Evolutionary conservation across 225 moss, liverwort and hornwort genomes (phyloP).

Genomic region (Sphagnum contortum): DNA sequence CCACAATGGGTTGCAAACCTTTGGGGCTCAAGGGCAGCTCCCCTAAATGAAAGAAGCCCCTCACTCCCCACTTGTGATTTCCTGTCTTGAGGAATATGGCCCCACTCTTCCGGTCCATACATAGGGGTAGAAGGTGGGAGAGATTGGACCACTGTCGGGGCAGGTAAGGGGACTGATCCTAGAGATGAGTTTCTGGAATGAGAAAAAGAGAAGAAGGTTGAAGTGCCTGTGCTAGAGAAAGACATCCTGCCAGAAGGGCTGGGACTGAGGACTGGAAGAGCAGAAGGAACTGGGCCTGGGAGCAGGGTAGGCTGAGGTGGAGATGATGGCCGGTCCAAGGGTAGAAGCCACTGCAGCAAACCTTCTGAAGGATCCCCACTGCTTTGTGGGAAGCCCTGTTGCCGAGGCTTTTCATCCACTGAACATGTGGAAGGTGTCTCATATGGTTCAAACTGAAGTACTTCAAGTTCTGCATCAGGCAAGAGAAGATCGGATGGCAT

Average conservation of each 20-base stretch:
- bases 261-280: slow-evolving; percentile 45
- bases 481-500: slow-evolving; percentile 64
- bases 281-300: slow-evolving; percentile 5
- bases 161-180: slow-evolving; percentile 42
- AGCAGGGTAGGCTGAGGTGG: slow-evolving; percentile 48
- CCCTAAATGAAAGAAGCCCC: slow-evolving; percentile 94
- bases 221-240: slow-evolving; percentile 53
- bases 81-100: slow-evolving; percentile 62
- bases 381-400: slow-evolving; percentile 18
- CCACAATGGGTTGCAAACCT: slow-evolving; percentile 86
- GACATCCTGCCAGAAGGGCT: slow-evolving; percentile 68
- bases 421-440: slow-evolving; percentile 43
- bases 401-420: slow-evolving; percentile 19
- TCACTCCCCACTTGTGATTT: slow-evolving; percentile 79
- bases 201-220: slow-evolving; percentile 89
- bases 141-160: slow-evolving; percentile 26
- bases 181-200: slow-evolving; percentile 65
- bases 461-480: slow-evolving; percentile 73
- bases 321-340: slow-evolving; percentile 92
- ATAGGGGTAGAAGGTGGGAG: slow-evolving; percentile 56
- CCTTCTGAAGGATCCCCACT: slow-evolving; percentile 63
- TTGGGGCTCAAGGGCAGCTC: slow-evolving; percentile 95
- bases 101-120: slow-evolving; percentile 93
- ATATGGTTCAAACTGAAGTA: slow-evolving; percentile 86
- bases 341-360: slow-evolving; percentile 87